Percentiles rank a stretch among this genome's conserved stretches.
Conservation (phyloP, 495 filamentous ascomycete species). For the Penicillium turbatum region DNA sequence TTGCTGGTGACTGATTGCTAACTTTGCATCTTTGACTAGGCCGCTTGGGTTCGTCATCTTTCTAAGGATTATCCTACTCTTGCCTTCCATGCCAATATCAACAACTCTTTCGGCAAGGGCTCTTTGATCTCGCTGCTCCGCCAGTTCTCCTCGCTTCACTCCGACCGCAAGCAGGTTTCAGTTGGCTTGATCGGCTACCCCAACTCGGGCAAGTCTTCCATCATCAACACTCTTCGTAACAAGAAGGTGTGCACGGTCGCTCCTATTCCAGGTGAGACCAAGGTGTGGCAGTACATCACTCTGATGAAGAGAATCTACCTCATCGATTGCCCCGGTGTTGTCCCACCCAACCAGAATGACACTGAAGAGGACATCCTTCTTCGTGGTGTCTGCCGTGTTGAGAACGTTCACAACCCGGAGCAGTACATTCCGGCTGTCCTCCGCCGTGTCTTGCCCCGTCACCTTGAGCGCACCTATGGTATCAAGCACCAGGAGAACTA, state of each 20-base stretch:
- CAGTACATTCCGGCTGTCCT: conserved; percentile 90
- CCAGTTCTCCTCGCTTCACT: conserved; percentile 91
- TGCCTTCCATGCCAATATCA: conserved; percentile 88
- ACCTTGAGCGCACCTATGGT: conserved; percentile 91
- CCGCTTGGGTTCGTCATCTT: conserved; percentile 74
- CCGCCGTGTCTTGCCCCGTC: conserved; percentile 71
- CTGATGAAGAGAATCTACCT: conserved; percentile 96
- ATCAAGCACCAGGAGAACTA: conserved; percentile 63
- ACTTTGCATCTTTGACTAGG: conserved; percentile 51
- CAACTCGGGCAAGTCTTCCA: conserved; percentile 84
- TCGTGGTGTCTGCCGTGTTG: conserved; percentile 84
- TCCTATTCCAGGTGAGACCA: conserved; percentile 90
- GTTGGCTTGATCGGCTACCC: conserved; percentile 87
- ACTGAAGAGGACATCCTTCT: conserved; percentile 86
- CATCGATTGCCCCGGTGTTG: conserved; percentile 95
- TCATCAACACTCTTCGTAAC: conserved; percentile 87
- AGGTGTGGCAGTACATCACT: conserved; percentile 97
- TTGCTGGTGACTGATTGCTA: conserved; percentile 34
- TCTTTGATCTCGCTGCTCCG: conserved; percentile 73
- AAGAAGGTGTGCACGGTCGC: conserved; percentile 93
- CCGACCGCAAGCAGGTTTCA: conserved; percentile 85
- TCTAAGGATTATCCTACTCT: conserved; percentile 88
- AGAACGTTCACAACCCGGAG: conserved; percentile 91
- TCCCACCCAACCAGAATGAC: conserved; percentile 78
- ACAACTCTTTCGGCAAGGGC: conserved; percentile 85